A percentile compares a stretch with the other conserved stretches of the same genome.
These are phyloP conservation scores for Colletotrichum aenigma DNA, from an alignment of 2,329 filamentous ascomycete species.

Conservation along the genomic window DNA sequence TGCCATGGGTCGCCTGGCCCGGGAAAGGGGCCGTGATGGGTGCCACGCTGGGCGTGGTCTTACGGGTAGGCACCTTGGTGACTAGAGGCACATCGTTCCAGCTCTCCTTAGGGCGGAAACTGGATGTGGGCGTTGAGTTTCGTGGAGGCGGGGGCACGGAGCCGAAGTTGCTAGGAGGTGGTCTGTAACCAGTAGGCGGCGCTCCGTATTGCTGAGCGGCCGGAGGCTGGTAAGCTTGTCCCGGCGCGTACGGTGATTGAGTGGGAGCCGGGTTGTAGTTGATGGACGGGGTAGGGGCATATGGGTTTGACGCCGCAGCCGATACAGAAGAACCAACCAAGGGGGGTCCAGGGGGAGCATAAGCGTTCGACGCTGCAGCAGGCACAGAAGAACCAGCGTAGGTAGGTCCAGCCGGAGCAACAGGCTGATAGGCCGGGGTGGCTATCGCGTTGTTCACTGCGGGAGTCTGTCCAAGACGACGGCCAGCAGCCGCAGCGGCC, in stretches of 20 bases:
- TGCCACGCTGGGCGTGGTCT: constrained; percentile 73
- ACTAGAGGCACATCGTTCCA: constrained; percentile 98
- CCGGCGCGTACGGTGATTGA: constrained; percentile 40
- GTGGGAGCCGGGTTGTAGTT: constrained; percentile 31
- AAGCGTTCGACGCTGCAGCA: constrained; percentile 7
- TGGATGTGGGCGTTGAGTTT: constrained; percentile 71
- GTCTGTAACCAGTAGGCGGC: constrained; percentile 34
- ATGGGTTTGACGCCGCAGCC: constrained; percentile 34
- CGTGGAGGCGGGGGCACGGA: constrained; percentile 36
- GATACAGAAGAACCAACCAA: constrained; percentile 36
- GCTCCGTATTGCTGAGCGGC: constrained; percentile 34
- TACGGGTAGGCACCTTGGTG: constrained; percentile 72
- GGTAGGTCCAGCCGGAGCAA: neutral
- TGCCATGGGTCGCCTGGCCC: constrained; percentile 59
- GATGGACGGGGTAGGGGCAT: constrained; percentile 29
- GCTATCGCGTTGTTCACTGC: neutral
- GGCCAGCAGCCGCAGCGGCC: constrained; percentile 32
- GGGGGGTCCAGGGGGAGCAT: constrained; percentile 31
- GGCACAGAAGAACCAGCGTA: neutral
- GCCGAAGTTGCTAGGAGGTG: constrained; percentile 33
- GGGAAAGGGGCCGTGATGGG: constrained; percentile 79
- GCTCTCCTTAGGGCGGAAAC: constrained; percentile 73
- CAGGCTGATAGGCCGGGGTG: constrained; percentile 3
- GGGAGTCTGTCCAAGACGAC: constrained; percentile 24
- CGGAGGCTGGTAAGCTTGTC: constrained; percentile 61